Conservation (phyloP, 2,329 filamentous ascomycete genomes). For the Sclerotinia nivalis region DNA sequence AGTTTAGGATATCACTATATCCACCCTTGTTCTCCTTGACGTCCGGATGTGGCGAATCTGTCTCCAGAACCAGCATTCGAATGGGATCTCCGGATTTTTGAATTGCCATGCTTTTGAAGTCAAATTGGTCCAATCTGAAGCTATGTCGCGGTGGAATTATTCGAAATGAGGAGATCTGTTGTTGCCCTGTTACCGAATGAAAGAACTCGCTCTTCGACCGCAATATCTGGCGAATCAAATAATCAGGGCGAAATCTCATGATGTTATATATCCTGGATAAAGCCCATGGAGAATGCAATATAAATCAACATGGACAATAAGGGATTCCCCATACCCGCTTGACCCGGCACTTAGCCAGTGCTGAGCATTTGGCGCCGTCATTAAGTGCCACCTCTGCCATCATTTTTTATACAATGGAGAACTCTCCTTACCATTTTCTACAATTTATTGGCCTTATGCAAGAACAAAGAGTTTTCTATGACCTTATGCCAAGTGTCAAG, state of each 20-base stretch:
- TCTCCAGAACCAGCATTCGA: conserved; percentile 57
- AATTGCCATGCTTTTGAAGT: neutral
- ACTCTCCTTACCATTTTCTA: neutral
- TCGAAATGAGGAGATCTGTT: neutral
- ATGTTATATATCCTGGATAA: neutral
- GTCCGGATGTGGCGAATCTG: conserved; percentile 55
- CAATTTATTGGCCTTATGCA: neutral
- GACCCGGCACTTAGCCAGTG: neutral
- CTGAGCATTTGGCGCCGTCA: neutral
- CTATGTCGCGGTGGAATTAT: neutral
- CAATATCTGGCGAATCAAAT: neutral
- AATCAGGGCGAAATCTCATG: neutral
- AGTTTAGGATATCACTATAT: conserved; percentile 56
- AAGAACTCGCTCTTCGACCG: neutral
- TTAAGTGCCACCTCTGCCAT: neutral
- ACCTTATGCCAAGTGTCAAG: neutral
- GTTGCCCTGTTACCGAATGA: neutral
- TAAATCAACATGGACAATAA: neutral
- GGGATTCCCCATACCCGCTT: neutral
- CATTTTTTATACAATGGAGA: neutral
- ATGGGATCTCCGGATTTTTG: conserved; percentile 30
- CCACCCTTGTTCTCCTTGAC: conserved; percentile 51
- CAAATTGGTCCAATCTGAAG: neutral
- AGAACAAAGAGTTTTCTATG: neutral
- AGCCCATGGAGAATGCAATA: neutral